phyloP scores from a whole-genome alignment of 345 rosid species.

The thale cress (Arabidopsis thaliana) region TAIR10.1 NC_003076.8:26102001-26102500 shows the following conservation, averaged over 20 bases:
- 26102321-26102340: background rate
- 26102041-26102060: background rate
- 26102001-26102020: background rate
- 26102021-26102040: background rate
- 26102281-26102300: constrained; percentile 36
- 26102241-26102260: background rate
- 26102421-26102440: background rate
- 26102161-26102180: background rate
- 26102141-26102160: background rate
- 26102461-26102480: constrained; percentile 43
- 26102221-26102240: constrained; percentile 17
- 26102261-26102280: constrained; percentile 14
- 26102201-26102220: background rate
- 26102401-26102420: constrained; percentile 18
- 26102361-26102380: constrained; percentile 22
- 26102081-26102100: background rate
- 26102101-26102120: constrained; percentile 10
- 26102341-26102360: constrained; percentile 22
- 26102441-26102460: background rate
- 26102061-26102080: constrained; percentile 3
- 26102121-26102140: constrained; percentile 23
- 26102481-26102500: constrained; percentile 46
- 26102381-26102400: background rate
- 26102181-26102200: background rate
- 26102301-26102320: constrained; percentile 15